Conservation (phyloP, 768 basidiomycete species). For the Amanita muscaria region DNA sequence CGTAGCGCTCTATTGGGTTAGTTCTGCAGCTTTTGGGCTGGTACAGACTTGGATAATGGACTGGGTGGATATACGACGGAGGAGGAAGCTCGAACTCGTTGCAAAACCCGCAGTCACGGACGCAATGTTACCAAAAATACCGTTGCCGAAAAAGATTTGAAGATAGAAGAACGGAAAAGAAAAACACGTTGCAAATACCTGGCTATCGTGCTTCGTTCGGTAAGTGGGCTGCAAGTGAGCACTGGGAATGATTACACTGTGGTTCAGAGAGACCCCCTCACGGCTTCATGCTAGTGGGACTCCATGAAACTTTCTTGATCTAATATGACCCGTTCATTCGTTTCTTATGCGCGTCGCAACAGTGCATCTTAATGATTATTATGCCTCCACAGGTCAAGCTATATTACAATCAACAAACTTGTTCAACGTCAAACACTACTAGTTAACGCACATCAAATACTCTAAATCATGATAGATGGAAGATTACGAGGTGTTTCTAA, state of each 20-base stretch:
- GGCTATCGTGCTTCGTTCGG: conserved; percentile 4
- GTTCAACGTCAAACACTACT: background rate
- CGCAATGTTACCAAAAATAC: background rate
- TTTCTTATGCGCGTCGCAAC: background rate
- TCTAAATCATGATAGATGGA: background rate
- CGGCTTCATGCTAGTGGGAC: conserved; percentile 38
- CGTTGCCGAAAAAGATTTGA: background rate
- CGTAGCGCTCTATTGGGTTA: conserved; percentile 67
- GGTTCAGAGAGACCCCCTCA: conserved; percentile 66
- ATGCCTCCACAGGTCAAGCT: too few species aligned
- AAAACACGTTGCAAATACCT: too few species aligned
- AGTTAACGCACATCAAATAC: background rate
- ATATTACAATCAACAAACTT: too few species aligned
- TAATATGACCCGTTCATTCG: conserved; percentile 57
- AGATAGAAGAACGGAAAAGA: too few species aligned
- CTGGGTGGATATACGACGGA: conserved; percentile 44
- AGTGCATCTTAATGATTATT: background rate
- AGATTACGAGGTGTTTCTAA: conserved; percentile 25
- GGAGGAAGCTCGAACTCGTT: conserved; percentile 11
- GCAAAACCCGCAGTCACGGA: background rate
- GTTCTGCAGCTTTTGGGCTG: conserved; percentile 67
- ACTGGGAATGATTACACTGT: conserved; percentile 61
- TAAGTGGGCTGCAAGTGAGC: conserved; percentile 8
- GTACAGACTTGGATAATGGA: conserved; percentile 70
- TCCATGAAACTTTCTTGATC: conserved; percentile 76